Base-by-base conservation (phyloP, 495 filamentous ascomycete genomes). In the Trichoderma gamsii region DNA sequence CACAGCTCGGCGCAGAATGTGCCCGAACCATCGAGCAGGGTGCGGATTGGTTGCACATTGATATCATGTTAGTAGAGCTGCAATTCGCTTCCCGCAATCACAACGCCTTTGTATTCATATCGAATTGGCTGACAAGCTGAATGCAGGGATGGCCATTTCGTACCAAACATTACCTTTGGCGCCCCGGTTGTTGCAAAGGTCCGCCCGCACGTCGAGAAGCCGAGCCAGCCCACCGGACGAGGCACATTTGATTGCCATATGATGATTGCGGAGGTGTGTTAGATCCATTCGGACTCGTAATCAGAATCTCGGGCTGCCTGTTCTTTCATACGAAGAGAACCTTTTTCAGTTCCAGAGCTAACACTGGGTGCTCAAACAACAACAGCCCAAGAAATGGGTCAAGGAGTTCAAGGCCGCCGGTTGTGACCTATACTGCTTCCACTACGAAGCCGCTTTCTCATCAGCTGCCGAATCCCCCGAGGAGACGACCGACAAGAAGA, bases 191-290 rank as follows among this genome's bases (percentile, higher is more conserved):
- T 99, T 11, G 92, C 90, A 67, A 96, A 92, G 80, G 95, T 99
- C 67, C 89, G 95, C 46, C 83, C 85, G 49, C 89, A 96, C 73
- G 92, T 99, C 67, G 87, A 88, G 56, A 71, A 71, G 66, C 81
- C 83, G 23, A 71, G 73, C 32, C 73, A 78, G 67, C 73, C 81
- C 44, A 78, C 87, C 71, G 90, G 89, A 4, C 89, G 87, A 73
- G 95, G 95, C 29, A 97, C 95, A 35, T 99, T 99, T 73, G 95
- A 99, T 79, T 99, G 95, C 85, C 95, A 99, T 77, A 98, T 99
- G 96, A 99, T 99, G 95, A 96, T 99, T 73, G 88, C 90, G 72
- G 95, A 99, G 91, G 93, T 95, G 84, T 59, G 69, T 67, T 67
- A 25, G 63, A 11, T 68, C 41, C 46, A 6, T 38, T 5, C 8